Base-by-base conservation (phyloP, 2,329 filamentous ascomycete species). In the Akanthomyces dipterigenus region DNA sequence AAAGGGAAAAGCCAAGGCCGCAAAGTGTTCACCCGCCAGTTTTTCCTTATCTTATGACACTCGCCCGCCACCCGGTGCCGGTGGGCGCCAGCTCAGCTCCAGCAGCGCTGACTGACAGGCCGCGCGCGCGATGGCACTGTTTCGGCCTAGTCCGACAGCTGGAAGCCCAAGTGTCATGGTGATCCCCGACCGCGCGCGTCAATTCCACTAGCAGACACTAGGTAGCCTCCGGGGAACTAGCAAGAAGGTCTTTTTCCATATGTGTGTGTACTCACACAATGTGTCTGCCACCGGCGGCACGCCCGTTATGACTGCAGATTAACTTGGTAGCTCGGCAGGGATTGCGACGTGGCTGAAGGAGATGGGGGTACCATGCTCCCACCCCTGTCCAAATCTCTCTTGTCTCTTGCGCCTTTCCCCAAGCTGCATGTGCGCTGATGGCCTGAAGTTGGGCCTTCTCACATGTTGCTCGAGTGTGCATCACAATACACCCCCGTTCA, bases 101-200 rank as follows among this genome's bases (percentile, higher is more conserved):
- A 24, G 20, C n/a, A 53, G 50, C 36, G 53, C 53, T 55, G 53
- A 55, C 53, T 12, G 40, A 11, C 50, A 26, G 51, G 40, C 40
- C 54, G 42, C 54, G 54, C 54, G 54, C 54, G 54, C 54, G 54
- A 56, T 40, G 54, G 54, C 3, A 34, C 42, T n/a, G 54, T 58
- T 58, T 58, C 55, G 55, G 55, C 45, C 12, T 58, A 50, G 55
- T 11, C 45, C 55, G 45, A 11, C 20, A 16, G 18, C 16, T 20
- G 28, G 20, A 34, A 45, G 14, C 22, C 12, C 24, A 22, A 36
- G 34, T 20, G 43, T 24, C 7, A 14, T 48, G 55, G 20, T 48
- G 55, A 57, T 57, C 28, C 51, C 51, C 38, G 51, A 55, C 55
- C 42, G 55, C 55, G 55, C 55, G 55, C 55, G 55, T 48, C 55